Evolutionary conservation across 2,329 filamentous ascomycete genomes (phyloP), one percentile per base, ranked within the genome.

Genomic region (Hirsutella rhossiliensis): DNA sequence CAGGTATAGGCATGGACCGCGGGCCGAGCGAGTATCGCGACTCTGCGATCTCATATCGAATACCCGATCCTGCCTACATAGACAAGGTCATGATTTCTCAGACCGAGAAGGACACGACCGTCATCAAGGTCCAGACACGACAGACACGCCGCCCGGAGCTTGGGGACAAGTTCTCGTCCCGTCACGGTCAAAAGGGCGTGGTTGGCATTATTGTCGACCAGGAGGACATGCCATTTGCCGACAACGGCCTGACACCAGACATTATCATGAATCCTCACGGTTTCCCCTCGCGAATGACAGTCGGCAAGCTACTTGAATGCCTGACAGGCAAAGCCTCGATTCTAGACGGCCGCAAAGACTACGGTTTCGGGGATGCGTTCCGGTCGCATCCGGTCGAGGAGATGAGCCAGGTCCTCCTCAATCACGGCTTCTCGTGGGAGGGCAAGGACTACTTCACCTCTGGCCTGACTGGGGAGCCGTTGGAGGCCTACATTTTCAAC

Each of bases 241-340:
- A 98, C 64, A 71, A 75, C 43, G 94, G 92, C 2, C 78, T 98
- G 52, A 83, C 81, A n/a, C 92, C 92, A 0, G 92, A 98, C 64
- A 96, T 98, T 53, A 98, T 98, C 77, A 98, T 98, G 92, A 98
- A 98, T 70, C 92, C 94, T 0, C 92, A 98, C 67, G 92, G 92
- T 80, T 98, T 98, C 74, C 92, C 92, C 2, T 97, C 90, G 29
- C 92, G 92, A 63, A 98, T 98, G 92, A 98, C 92, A 43, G 92
- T 98, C 49, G 92, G 92, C 29, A 98, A 98, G 65, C 84, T 98
- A 72, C 78, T 98, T 42, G 92, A 98, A 61, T 85, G 95, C 38
- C 73, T 98, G 15, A 87, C 89, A 0, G 92, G 92, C 51, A 98
- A 98, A 65, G 92, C 92, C 0, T 87, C 89, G 12, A 81, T 98